Evolutionary conservation across 805 yeast species (phyloP).

Genomic region (Ogataea angusta): DNA sequence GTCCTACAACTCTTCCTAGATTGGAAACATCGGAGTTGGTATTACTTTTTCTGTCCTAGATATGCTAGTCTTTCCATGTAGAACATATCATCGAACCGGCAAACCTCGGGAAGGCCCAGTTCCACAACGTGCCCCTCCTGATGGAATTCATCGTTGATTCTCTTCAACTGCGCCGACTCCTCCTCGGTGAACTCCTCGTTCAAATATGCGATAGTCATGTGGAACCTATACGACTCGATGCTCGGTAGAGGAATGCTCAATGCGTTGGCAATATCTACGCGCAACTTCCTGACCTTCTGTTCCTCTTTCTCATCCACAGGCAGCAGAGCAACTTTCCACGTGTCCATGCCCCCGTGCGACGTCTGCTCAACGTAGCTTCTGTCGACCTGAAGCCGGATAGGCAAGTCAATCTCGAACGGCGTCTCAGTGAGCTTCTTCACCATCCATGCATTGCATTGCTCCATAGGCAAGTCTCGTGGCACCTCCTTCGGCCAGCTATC

Average conservation of each 20-base stretch:
- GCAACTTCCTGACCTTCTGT: conserved; percentile 8
- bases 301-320: conserved; percentile 14
- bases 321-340: conserved; percentile 18
- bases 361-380: conserved; percentile 9
- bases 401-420: conserved; percentile 11
- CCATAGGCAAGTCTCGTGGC: conserved; percentile 15
- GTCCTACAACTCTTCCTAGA: not conserved
- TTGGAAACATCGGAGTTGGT: not conserved
- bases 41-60: conserved; percentile 2
- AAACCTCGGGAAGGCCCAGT: conserved; percentile 18
- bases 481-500: conserved; percentile 17
- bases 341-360: conserved; percentile 15
- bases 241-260: conserved; percentile 7
- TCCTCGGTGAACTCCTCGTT: conserved; percentile 14
- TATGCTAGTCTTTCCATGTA: conserved; percentile 14
- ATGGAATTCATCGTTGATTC: conserved; percentile 11
- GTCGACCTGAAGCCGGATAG: conserved; percentile 15
- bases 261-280: conserved; percentile 11
- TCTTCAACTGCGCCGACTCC: conserved; percentile 14
- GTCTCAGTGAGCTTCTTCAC: conserved; percentile 6
- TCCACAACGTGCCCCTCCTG: conserved; percentile 7
- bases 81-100: conserved; percentile 20
- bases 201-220: conserved; percentile 19
- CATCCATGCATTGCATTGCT: conserved; percentile 17
- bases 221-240: conserved; percentile 12